A percentile compares a stretch with the other conserved stretches of the same genome.
phyloP scores from a whole-genome alignment of 2,329 filamentous ascomycete species.

The Phoma sp. region DNA sequence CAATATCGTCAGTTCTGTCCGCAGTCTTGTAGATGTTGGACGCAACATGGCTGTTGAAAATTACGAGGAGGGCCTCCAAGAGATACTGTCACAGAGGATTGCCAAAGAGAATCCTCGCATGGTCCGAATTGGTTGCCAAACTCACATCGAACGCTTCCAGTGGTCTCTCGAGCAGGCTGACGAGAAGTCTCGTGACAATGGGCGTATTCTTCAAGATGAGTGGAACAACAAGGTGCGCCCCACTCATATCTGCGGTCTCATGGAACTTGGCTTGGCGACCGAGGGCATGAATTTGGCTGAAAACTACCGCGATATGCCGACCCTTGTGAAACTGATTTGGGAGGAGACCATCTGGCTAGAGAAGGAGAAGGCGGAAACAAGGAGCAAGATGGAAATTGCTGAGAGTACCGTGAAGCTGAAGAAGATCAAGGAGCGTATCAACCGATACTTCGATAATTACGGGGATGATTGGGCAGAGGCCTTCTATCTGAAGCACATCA shows the following conservation, averaged over 20 bases:
- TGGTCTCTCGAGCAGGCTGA: constrained; percentile 63
- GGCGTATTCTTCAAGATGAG: constrained; percentile 53
- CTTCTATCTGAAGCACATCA: constrained; percentile 79
- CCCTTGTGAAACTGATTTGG: constrained; percentile 61
- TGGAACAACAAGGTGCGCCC: constrained; percentile 50
- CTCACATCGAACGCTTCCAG: constrained; percentile 64
- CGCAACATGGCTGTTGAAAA: constrained; percentile 49
- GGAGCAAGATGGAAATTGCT: constrained; percentile 45
- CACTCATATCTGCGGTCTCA: constrained; percentile 50
- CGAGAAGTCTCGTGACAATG: constrained; percentile 55
- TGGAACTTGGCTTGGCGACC: constrained; percentile 59
- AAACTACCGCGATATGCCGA: constrained; percentile 66
- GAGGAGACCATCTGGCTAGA: constrained; percentile 52
- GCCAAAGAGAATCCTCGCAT: constrained; percentile 54
- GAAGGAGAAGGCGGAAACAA: constrained; percentile 33
- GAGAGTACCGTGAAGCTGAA: constrained; percentile 50
- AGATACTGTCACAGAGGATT: constrained; percentile 54
- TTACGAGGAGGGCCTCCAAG: constrained; percentile 45
- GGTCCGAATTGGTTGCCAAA: constrained; percentile 63
- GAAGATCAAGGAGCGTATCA: constrained; percentile 51
- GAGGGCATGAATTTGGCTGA: constrained; percentile 67
- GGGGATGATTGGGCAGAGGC: constrained; percentile 73
- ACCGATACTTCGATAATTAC: constrained; percentile 66
- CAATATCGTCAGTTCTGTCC: constrained; percentile 50
- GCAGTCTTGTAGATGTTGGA: constrained; percentile 49